phyloP scores from a whole-genome alignment of 495 filamentous ascomycete genomes.

The Lophium mytilinum region DNA sequence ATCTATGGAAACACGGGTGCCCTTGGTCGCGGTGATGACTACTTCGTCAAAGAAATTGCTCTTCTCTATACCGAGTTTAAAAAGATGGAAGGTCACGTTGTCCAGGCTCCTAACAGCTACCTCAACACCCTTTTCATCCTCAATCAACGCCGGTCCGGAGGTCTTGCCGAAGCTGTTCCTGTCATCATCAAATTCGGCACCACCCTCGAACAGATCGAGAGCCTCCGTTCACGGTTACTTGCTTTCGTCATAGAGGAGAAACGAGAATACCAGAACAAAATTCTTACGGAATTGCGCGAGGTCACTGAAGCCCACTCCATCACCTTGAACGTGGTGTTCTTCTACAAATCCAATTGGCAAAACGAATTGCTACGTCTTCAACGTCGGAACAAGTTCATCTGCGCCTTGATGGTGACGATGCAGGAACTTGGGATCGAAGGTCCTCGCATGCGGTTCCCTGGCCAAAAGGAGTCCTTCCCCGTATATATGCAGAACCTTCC shows the following conservation, averaged over 20 bases:
- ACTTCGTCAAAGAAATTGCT: conserved; percentile 91
- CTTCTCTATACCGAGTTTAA: conserved; percentile 97
- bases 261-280: conserved; percentile 83
- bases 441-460: conserved; percentile 67
- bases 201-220: conserved; percentile 74
- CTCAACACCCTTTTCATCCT: conserved; percentile 90
- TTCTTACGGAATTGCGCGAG: conserved; percentile 75
- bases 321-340: conserved; percentile 91
- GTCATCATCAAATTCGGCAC: conserved; percentile 86
- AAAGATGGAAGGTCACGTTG: conserved; percentile 93
- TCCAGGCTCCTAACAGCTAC: conserved; percentile 91
- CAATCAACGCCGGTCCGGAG: conserved; percentile 85
- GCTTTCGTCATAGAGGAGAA: conserved; percentile 82
- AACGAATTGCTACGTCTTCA: conserved; percentile 87
- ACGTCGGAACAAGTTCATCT: conserved; percentile 91
- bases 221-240: conserved; percentile 71
- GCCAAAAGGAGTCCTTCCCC: conserved; percentile 51
- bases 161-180: conserved; percentile 77
- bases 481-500: conserved; percentile 49
- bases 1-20: conserved; percentile 86
- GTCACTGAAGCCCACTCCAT: conserved; percentile 60
- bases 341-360: conserved; percentile 93
- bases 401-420: conserved; percentile 82
- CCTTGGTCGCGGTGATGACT: conserved; percentile 72
- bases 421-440: conserved; percentile 83